A percentile compares a stretch with the other conserved stretches of the same genome.
These are phyloP conservation scores for Aureobasidium sp. DNA, from an alignment of 2,329 filamentous ascomycete species.

Conservation along the genomic window DNA sequence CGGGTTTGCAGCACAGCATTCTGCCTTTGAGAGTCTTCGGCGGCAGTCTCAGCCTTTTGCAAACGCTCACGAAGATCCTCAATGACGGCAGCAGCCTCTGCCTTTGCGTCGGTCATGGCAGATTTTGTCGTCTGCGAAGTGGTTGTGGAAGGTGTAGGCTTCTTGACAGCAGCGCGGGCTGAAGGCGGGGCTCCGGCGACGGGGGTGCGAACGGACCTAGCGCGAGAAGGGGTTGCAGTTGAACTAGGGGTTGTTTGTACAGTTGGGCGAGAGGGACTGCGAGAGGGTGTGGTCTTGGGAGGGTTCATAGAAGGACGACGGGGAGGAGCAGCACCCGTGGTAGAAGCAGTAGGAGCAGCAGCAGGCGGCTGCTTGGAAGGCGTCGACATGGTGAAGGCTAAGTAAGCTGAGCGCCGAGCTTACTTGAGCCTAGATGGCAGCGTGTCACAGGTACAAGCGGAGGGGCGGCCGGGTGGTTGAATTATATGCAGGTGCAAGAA, in stretches of 20 bases:
- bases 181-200: conserved; percentile 55
- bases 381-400: conserved; percentile 18
- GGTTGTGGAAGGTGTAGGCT: conserved; percentile 34
- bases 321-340: conserved; percentile 5
- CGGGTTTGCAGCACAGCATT: conserved; percentile 75
- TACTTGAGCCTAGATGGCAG: conserved; percentile 7
- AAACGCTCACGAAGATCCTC: conserved; percentile 81
- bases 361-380: conserved; percentile 16
- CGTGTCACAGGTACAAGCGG: conserved; percentile 9
- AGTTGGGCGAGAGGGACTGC: conserved; percentile 16
- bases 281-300: conserved; percentile 14
- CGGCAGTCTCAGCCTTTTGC: conserved; percentile 65
- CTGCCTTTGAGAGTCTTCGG: conserved; percentile 67
- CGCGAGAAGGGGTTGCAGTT: conserved; percentile 25
- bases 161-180: conserved; percentile 62
- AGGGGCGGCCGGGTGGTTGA: background rate
- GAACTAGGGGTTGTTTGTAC: conserved; percentile 1
- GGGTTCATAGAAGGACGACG: conserved; percentile 17
- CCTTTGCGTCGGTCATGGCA: conserved; percentile 59
- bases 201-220: conserved; percentile 53
- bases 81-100: conserved; percentile 69
- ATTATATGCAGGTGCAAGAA: background rate
- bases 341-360: conserved; percentile 16
- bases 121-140: conserved; percentile 16
- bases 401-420: conserved; percentile 14